A percentile compares a stretch with the other conserved stretches of the same genome.
phyloP scores from a whole-genome alignment of 352 stramenopile genomes.

The Phytophthora lateralis region DNA sequence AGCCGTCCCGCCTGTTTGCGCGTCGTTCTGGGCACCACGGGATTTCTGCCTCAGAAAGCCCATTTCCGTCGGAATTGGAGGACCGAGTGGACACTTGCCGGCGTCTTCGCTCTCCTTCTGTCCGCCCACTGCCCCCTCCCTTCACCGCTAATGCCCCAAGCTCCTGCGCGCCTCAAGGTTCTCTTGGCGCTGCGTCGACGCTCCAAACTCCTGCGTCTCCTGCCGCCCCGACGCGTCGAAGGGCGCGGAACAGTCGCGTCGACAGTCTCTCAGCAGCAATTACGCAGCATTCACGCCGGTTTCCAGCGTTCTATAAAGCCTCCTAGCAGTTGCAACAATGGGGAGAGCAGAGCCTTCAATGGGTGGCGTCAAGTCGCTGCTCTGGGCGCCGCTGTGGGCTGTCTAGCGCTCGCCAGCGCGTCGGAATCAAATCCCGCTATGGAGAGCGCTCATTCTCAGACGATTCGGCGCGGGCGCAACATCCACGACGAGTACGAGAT shows the following conservation, averaged over 20 bases:
- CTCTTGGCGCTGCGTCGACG: slow-evolving; percentile 31
- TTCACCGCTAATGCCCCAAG: slow-evolving; percentile 25
- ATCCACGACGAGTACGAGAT: slow-evolving; percentile 82
- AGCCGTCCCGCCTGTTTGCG: slow-evolving; percentile 10
- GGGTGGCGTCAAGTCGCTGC: slow-evolving; percentile 14
- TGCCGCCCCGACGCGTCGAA: not conserved
- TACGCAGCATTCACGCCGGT: not conserved
- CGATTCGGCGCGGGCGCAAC: slow-evolving; percentile 26
- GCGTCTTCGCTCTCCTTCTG: slow-evolving; percentile 6
- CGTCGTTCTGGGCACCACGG: slow-evolving; percentile 20
- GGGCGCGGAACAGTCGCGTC: not conserved
- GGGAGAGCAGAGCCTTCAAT: not conserved
- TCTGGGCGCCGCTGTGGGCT: slow-evolving; percentile 25
- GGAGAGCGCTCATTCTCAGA: slow-evolving; percentile 19
- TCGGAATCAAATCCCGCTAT: slow-evolving; percentile 22
- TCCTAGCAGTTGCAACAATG: slow-evolving; percentile 23
- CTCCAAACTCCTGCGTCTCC: slow-evolving; percentile 17
- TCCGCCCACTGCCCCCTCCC: not conserved
- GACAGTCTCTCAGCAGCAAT: slow-evolving; percentile 3
- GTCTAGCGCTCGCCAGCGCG: slow-evolving; percentile 15
- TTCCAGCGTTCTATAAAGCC: slow-evolving; percentile 12
- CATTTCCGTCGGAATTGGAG: slow-evolving; percentile 15
- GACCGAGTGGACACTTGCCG: slow-evolving; percentile 14
- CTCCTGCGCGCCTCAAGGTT: slow-evolving; percentile 11
- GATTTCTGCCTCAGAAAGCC: slow-evolving; percentile 1